Percentiles rank a stretch among this genome's conserved stretches.
Evolutionary conservation across 768 basidiomycete genomes (phyloP).

Genomic region (Boletus sp.): DNA sequence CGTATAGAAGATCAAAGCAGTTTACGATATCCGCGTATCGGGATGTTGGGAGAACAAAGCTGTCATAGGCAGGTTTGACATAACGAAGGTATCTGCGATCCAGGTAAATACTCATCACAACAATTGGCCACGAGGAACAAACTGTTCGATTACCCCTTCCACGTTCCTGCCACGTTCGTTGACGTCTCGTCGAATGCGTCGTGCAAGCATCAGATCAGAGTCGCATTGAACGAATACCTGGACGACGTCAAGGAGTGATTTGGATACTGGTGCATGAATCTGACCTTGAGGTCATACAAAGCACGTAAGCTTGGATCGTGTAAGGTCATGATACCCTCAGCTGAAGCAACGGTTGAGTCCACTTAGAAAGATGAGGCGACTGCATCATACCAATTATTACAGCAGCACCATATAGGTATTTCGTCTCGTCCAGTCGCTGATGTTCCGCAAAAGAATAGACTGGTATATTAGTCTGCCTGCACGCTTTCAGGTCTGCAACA

Average conservation of each 20-base stretch:
- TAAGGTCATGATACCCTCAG: slow-evolving; percentile 91
- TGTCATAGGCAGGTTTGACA: slow-evolving; percentile 93
- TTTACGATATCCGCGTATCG: slow-evolving; percentile 84
- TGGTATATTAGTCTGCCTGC: slow-evolving; percentile 84
- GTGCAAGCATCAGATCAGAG: slow-evolving; percentile 94
- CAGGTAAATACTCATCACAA: neutral
- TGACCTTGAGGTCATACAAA: slow-evolving; percentile 88
- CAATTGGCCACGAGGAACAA: slow-evolving; percentile 17
- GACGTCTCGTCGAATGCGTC: slow-evolving; percentile 84
- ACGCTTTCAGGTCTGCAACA: slow-evolving; percentile 78
- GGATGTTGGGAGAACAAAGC: slow-evolving; percentile 86
- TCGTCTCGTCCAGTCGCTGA: slow-evolving; percentile 72
- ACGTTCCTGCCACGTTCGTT: slow-evolving; percentile 84
- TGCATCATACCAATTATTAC: slow-evolving; percentile 73
- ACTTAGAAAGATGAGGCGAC: neutral
- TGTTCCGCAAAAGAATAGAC: slow-evolving; percentile 93
- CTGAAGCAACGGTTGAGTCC: slow-evolving; percentile 31
- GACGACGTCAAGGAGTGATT: neutral
- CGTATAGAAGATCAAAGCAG: neutral
- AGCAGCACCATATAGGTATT: slow-evolving; percentile 90
- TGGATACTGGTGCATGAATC: slow-evolving; percentile 1
- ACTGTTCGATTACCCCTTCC: slow-evolving; percentile 88
- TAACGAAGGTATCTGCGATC: slow-evolving; percentile 79
- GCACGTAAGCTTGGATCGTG: slow-evolving; percentile 74
- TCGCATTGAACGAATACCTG: slow-evolving; percentile 91